Evolutionary conservation across 305 asterid genomes (phyloP), one percentile per base, ranked within the genome.

Genomic region (Fraxinus paxiana): DNA sequence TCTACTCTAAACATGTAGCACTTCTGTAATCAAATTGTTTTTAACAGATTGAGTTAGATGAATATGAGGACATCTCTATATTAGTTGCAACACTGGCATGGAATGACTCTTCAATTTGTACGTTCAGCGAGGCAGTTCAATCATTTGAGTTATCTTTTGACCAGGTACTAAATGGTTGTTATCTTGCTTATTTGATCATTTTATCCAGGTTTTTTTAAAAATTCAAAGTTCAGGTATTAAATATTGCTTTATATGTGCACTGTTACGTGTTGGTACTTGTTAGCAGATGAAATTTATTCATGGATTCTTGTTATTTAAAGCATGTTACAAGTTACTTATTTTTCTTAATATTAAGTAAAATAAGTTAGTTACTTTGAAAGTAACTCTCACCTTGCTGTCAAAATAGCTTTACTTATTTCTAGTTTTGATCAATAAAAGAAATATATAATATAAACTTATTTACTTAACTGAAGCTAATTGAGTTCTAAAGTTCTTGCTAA

Each of bases 1-100:
- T 69, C 6, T 82, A 35, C 28, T 69, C 77, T 63, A 75, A 73
- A 71, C 82, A 72, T 80, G 67, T 79, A 38, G 69, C 26, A 77
- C 70, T 77, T 85, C 73, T 24, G 74, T 78, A 81, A 86, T 77
- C 33, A 75, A 65, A 77, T 56, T 61, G 67, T 88, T 81, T 81
- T 82, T 77, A 72, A 84, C 93, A 96, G 98, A 90, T 96, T 85
- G 97, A 92, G 91, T 85, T 96, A 83, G 92, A 86, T 80, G 99
- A 96, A 86, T 89, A 86, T 67, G 91, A 88, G 79, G 96, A 89
- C 82, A 89, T 92, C 51, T 84, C 97, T 61, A 82, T 91, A 84
- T 86, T 96, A 84, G 70, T 78, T 67, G 92, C 92, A 54, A 93
- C 94, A 70, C 81, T 96, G 82, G 98, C 98, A 75, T 94, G 98